Base-by-base conservation (phyloP, 2,329 filamentous ascomycete species). In the Aspergillus arachidicola region DNA sequence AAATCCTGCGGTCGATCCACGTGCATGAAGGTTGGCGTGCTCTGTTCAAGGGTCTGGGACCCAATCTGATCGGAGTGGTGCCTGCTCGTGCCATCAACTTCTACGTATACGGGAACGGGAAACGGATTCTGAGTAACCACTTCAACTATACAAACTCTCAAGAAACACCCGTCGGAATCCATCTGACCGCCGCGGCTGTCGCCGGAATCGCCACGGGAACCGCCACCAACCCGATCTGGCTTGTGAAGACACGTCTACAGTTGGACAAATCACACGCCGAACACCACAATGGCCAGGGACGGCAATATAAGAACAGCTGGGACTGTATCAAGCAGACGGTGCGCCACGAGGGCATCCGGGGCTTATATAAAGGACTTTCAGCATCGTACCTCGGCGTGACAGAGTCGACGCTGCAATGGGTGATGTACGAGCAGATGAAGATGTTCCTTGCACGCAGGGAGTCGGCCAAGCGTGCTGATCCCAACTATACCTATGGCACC, bases 401-500 rank as follows among this genome's bases (percentile, higher is more conserved):
- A 2, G 94, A 97, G 82, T 94, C 90, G 68, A 95, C 94, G 6
- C 79, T 97, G 72, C 94, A 98, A 77, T 97, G 93, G 93, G 89
- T 96, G 73, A 81, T 97, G 71, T 98, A 97, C 79, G 94, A 98
- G 81, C 91, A 94, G 77, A 89, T 96, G 84, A 98, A 97, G 84
- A 82, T 86, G 28, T 83, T 83, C n/a, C 81, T 97, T 38, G 86
- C 85, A 53, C 80, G 81, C 51, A 83, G 93, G 26, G 63, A 90
- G 91, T 76, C 84, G 84, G 71, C 81, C 79, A 55, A 55, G 11
- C 51, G 34, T 10, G 51, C 51, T n/a, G 70, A 88, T 77, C 81
- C 81, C 16, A 90, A 91, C 1, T 83, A 88, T 51, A 81, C 85
- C 43, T 89, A 86, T 76, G 91, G 81, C 5, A 79, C 83, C 69